phyloP scores from a whole-genome alignment of 2,329 filamentous ascomycete species.

The Phialophora verrucosa region DNA sequence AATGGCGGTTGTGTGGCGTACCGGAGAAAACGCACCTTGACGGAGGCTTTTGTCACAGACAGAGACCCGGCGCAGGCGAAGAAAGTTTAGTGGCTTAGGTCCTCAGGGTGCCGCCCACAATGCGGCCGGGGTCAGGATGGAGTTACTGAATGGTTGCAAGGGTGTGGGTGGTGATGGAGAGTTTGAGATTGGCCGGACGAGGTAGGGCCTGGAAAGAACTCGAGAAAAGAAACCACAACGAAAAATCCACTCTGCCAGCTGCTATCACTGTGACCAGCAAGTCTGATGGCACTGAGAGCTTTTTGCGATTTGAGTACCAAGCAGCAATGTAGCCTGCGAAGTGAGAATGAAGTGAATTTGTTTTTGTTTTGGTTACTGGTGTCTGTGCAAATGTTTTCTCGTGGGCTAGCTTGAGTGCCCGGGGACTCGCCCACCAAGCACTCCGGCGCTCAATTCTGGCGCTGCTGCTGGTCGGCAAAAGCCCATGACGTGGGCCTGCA shows the following conservation, averaged over 20 bases:
- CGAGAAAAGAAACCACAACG: conserved; percentile 14
- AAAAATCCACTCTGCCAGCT: background rate
- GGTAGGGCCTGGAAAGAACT: conserved; percentile 7
- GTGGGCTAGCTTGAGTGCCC: background rate
- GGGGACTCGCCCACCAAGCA: background rate
- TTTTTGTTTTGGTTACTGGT: conserved; percentile 9
- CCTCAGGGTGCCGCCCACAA: conserved; percentile 10
- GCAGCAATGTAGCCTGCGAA: background rate
- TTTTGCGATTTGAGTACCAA: conserved; percentile 1
- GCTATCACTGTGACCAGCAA: background rate
- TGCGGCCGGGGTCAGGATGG: conserved; percentile 28
- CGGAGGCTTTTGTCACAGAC: conserved; percentile 25
- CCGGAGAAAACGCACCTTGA: conserved; percentile 28
- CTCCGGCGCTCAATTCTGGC: background rate
- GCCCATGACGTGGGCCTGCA: conserved; percentile 4
- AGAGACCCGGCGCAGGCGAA: conserved; percentile 10
- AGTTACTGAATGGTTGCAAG: conserved; percentile 25
- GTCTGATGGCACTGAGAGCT: conserved; percentile 6
- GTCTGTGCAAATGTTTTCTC: background rate
- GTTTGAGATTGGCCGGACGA: conserved; percentile 20
- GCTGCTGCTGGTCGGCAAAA: conserved; percentile 7
- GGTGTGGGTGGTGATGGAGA: conserved; percentile 11
- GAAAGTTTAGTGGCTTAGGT: conserved; percentile 11
- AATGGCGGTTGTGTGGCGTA: conserved; percentile 27
- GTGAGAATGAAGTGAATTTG: conserved; percentile 1